phyloP scores from a whole-genome alignment of 306 rosid genomes.

The Inga oerstediana region DNA sequence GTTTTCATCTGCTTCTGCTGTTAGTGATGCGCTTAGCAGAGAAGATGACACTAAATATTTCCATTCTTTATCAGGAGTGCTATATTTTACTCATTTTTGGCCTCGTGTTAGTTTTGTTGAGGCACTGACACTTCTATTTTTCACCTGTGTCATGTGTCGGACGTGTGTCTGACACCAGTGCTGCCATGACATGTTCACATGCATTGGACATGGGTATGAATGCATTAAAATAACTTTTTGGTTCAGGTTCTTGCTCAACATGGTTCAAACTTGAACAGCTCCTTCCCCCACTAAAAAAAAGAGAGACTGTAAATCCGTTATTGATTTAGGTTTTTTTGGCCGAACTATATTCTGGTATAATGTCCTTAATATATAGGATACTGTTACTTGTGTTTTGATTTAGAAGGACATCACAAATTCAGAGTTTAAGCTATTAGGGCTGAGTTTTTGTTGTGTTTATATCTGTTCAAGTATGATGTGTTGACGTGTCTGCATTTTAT shows the following conservation, averaged over 20 bases:
- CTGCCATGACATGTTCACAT: neutral
- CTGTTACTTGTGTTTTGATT: neutral
- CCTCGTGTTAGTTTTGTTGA: conserved; percentile 15
- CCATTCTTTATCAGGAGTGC: conserved; percentile 3
- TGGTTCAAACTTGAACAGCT: neutral
- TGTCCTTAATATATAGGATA: neutral
- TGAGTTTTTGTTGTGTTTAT: neutral
- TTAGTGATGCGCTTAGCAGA: neutral
- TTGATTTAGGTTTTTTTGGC: neutral
- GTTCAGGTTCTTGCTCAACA: neutral
- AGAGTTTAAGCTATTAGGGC: neutral
- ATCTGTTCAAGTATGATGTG: neutral
- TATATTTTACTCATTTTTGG: neutral
- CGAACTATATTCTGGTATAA: neutral
- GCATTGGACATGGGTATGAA: neutral
- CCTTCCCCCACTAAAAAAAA: neutral
- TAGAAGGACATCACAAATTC: neutral
- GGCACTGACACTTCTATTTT: neutral
- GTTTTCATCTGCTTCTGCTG: neutral
- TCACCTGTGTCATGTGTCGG: neutral
- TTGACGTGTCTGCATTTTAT: neutral
- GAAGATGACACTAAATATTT: neutral
- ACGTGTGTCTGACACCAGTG: neutral
- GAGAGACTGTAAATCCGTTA: neutral
- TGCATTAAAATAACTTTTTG: neutral